phyloP scores from a whole-genome alignment of 139 green algal genomes.

The Bryopsis sp. region DNA sequence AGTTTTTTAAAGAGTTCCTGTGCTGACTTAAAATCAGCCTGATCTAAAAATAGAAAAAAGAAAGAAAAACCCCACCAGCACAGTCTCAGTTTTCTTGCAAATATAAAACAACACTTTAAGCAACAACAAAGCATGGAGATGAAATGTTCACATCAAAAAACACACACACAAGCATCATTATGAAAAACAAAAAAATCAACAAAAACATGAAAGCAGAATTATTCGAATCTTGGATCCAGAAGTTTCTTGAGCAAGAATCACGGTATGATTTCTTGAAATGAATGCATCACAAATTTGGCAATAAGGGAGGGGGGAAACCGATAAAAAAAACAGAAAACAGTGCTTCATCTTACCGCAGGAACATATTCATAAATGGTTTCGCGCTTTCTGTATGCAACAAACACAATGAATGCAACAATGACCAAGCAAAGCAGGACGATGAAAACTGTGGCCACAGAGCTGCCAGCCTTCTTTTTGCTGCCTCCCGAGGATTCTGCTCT shows the following conservation, averaged over 20 bases:
- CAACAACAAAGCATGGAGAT: too few relatives aligned
- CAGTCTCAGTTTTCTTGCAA: too few relatives aligned
- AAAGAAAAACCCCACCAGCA: too few relatives aligned
- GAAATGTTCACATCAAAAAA: not conserved
- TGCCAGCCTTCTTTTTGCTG: not conserved
- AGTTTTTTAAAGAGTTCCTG: not conserved
- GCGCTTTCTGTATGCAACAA: slow-evolving; percentile 12
- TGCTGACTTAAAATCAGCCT: not conserved
- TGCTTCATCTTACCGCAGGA: slow-evolving; percentile 1
- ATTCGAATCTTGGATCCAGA: too few relatives aligned
- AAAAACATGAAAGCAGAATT: too few relatives aligned
- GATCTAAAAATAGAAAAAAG: not conserved
- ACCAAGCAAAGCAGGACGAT: not conserved
- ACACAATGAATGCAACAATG: not conserved
- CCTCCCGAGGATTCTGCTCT: slow-evolving; percentile 3
- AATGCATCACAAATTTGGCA: not conserved
- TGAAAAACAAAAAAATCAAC: too few relatives aligned
- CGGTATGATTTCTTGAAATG: not conserved
- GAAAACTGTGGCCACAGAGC: not conserved
- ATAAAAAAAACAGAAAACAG: not conserved
- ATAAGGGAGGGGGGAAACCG: not conserved
- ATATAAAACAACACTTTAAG: too few relatives aligned
- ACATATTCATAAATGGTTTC: slow-evolving; percentile 17
- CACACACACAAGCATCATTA: not conserved
- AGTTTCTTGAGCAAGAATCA: not conserved